Evolutionary conservation across 306 rosid genomes (phyloP).

Genomic region (Lagenaria siceraria): DNA sequence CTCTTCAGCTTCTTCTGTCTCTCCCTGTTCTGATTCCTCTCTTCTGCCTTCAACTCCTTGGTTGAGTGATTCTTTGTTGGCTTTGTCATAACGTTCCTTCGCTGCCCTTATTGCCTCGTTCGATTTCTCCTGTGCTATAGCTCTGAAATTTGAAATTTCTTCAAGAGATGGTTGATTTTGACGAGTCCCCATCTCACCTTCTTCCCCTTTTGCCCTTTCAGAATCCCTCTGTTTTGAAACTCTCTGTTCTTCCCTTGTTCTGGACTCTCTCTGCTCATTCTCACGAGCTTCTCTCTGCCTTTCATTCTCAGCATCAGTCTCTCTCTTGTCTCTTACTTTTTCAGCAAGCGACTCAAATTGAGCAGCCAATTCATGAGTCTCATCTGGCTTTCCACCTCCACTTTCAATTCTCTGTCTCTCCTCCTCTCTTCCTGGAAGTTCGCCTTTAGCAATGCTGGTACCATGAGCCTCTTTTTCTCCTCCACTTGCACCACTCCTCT

Average conservation of each 20-base stretch:
- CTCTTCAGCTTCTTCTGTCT: slow-evolving; percentile 2
- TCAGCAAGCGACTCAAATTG: slow-evolving; percentile 40
- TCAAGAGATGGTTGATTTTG: slow-evolving; percentile 5
- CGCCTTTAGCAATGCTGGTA: neutral
- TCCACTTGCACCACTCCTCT: neutral
- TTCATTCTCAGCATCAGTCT: neutral
- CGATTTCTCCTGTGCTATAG: slow-evolving; percentile 29
- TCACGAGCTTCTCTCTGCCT: neutral
- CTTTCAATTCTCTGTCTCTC: neutral
- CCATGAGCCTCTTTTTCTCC: neutral
- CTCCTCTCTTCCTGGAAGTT: neutral
- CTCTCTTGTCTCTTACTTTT: slow-evolving; percentile 11
- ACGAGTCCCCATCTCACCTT: neutral
- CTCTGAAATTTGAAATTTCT: slow-evolving; percentile 7
- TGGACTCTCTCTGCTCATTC: neutral
- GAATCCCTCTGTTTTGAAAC: slow-evolving; percentile 1
- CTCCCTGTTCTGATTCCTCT: slow-evolving; percentile 13
- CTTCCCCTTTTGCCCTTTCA: neutral
- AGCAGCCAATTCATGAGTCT: slow-evolving; percentile 18
- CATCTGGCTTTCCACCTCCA: slow-evolving; percentile 17
- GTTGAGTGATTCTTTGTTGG: slow-evolving; percentile 22
- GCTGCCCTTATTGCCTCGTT: slow-evolving; percentile 28
- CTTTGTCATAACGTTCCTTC: slow-evolving; percentile 28
- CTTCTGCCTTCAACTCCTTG: slow-evolving; percentile 15
- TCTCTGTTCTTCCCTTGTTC: slow-evolving; percentile 5